Evolutionary conservation across 257 asterid species (phyloP).

Genomic region (Lycium ferocissimum): DNA sequence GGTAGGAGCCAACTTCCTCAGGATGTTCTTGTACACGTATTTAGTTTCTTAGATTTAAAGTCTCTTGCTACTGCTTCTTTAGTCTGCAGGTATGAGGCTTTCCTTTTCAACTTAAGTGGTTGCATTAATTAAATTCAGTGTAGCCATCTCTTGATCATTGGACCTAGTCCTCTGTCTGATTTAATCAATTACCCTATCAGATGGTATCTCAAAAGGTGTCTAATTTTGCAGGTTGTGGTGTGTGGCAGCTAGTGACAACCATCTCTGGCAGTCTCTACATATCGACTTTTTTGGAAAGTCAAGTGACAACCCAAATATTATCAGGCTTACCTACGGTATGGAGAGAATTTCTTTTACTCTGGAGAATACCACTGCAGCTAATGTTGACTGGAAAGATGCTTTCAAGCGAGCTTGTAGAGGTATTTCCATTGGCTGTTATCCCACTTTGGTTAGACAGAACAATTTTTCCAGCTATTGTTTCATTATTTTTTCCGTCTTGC

Average conservation of each 20-base stretch:
- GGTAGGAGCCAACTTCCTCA: slow-evolving; percentile 59
- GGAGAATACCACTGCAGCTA: slow-evolving; percentile 26
- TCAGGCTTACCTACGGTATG: slow-evolving; percentile 21
- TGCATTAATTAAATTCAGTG: background rate
- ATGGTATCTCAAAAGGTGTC: slow-evolving; percentile 16
- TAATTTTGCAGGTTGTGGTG: slow-evolving; percentile 68
- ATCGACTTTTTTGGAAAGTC: slow-evolving; percentile 47
- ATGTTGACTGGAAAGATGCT: slow-evolving; percentile 52
- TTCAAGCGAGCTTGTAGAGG: slow-evolving; percentile 60
- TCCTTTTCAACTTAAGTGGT: slow-evolving; percentile 5
- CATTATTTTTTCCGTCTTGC: background rate
- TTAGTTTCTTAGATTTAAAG: slow-evolving; percentile 69
- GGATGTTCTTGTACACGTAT: slow-evolving; percentile 71
- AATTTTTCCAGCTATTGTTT: background rate
- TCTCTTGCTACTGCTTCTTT: slow-evolving; percentile 73
- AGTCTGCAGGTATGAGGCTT: slow-evolving; percentile 65
- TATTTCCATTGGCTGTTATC: slow-evolving; percentile 30
- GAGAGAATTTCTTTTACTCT: slow-evolving; percentile 12
- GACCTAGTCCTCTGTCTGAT: slow-evolving; percentile 13
- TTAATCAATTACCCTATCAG: slow-evolving; percentile 25
- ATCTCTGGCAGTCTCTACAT: slow-evolving; percentile 67
- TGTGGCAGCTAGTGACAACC: slow-evolving; percentile 68
- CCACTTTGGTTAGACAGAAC: background rate
- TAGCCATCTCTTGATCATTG: slow-evolving; percentile 5
- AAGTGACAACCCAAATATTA: slow-evolving; percentile 26